Conservation (phyloP, 2,329 filamentous ascomycete genomes). For the Phyllachora maydis region DNA sequence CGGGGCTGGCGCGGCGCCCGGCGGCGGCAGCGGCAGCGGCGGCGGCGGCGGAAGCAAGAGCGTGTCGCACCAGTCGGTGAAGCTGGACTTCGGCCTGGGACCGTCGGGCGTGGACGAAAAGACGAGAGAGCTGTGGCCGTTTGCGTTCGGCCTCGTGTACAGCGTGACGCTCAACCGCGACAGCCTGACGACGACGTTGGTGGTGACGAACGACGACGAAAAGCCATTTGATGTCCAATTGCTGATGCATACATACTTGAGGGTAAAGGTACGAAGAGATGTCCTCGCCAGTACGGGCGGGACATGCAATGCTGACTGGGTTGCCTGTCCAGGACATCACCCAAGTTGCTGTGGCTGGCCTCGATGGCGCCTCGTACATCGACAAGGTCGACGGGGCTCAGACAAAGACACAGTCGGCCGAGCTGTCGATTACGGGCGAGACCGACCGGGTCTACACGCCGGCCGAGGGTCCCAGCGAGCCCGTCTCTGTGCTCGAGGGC, state of each 20-base stretch:
- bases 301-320: neutral
- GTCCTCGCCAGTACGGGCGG: neutral
- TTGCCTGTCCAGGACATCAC: slow-evolving; percentile 48
- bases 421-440: slow-evolving; percentile 54
- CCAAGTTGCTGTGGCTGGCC: slow-evolving; percentile 49
- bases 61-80: slow-evolving; percentile 61
- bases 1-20: slow-evolving; percentile 1
- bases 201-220: slow-evolving; percentile 73
- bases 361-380: slow-evolving; percentile 54
- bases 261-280: slow-evolving; percentile 41
- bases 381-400: slow-evolving; percentile 61
- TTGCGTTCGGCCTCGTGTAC: slow-evolving; percentile 79
- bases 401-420: slow-evolving; percentile 41
- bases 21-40: no score
- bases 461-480: slow-evolving; percentile 32
- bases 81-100: slow-evolving; percentile 88
- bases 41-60: slow-evolving; percentile 21
- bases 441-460: slow-evolving; percentile 79
- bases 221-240: slow-evolving; percentile 79
- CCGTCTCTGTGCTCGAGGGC: slow-evolving; percentile 38
- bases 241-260: slow-evolving; percentile 80
- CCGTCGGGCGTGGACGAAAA: slow-evolving; percentile 48
- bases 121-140: slow-evolving; percentile 57
- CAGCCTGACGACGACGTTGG: slow-evolving; percentile 59
- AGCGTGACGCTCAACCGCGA: slow-evolving; percentile 67